Evolutionary conservation across 176 grass and related monocot genomes (phyloP), one percentile per base, ranked within the genome.

Genomic region (Lolium rigidum): DNA sequence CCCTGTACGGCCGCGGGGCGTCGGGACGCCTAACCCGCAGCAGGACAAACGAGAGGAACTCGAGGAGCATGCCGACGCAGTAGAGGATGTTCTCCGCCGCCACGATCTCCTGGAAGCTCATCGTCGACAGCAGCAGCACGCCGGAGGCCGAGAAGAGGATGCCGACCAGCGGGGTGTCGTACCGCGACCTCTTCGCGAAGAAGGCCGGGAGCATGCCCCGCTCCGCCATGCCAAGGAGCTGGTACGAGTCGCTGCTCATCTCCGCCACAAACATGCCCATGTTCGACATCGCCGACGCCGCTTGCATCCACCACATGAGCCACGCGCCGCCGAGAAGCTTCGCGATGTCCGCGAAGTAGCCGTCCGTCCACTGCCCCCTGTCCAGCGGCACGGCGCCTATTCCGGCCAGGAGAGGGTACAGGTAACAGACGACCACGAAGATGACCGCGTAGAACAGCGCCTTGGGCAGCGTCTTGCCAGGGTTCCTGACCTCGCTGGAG

Each of bases 81-180:
- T 76, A 76, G 49, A 76, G 85, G 60, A 93, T 88, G 70, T 90
- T 90, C 82, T 93, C 91, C 9, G 88, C 88, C 2, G 88, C 91
- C 41, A 93, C 85, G n/a, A 93, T 93, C 76, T 93, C 91, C 62
- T 93, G 88, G 78, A 93, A 93, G 71, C 85, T 93, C 68, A 90
- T 69, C 55, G 85, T 88, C 11, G 88, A 90, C 2, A 93, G 82
- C 20, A 76, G 49, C 25, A 76, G 25, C 25, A 76, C 74, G 7
- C 49, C 74, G 15, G 74, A 76, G 48, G 73, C 73, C 73, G 73
- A 76, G 73, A 76, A 76, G 8, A 76, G 73, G 49, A 76, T 76
- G 74, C 74, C 74, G 74, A 76, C 16, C 25, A 55, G 25, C 48
- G 74, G 74, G 49, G 74, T 76, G 1, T 49, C 74, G 49, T 76